Evolutionary conservation across 1,284 basidiomycete genomes (phyloP), one percentile per base, ranked within the genome.

Genomic region (Coniferiporia weirii): DNA sequence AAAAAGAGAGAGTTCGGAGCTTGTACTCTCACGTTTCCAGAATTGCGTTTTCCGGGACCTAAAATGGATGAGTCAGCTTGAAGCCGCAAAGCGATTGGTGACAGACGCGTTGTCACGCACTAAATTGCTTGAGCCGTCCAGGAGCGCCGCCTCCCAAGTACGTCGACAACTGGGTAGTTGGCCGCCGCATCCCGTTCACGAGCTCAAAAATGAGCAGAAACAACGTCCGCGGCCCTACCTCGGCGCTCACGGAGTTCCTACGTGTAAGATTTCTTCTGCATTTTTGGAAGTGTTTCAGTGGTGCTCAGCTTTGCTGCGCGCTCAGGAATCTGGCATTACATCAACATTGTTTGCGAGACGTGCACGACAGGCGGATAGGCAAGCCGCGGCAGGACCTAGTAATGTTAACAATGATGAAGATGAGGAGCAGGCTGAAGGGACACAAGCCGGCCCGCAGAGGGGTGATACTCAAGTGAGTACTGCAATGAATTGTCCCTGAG

Each of bases 181-280:
- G 27, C 27, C 27, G 27, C 27, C 5, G 27, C 27, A 27, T 3
- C 7, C 7, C 20, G 7, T 12, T 15, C 13, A 22, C 1, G 19
- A 57, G 52, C 47, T 45, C 38, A n/a, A 52, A 50, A 44, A 45
- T 34, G 43, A 51, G 70, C 19, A 65, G 65, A 10, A 88, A 87
- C 71, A 88, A 88, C 60, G 87, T 97, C 46, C 82, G 90, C 17
- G 95, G 95, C 0, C 95, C 95, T 0, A 86, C 91, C 0, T 95
- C 93, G 49, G 95, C 95, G 0, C 75, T 98, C 10, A 97, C 95
- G 27, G 92, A 94, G 64, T 98, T 95, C 70, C 78, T 98, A 17
- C 84, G 85, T 65, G 94, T 93, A 64, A 61, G 83, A 5, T 27
- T 27, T 27, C 27, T 27, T 27, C 3, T 5, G 27, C 27, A 27